Conservation (phyloP, 306 rosid species). For the Begonia loranthoides region DNA sequence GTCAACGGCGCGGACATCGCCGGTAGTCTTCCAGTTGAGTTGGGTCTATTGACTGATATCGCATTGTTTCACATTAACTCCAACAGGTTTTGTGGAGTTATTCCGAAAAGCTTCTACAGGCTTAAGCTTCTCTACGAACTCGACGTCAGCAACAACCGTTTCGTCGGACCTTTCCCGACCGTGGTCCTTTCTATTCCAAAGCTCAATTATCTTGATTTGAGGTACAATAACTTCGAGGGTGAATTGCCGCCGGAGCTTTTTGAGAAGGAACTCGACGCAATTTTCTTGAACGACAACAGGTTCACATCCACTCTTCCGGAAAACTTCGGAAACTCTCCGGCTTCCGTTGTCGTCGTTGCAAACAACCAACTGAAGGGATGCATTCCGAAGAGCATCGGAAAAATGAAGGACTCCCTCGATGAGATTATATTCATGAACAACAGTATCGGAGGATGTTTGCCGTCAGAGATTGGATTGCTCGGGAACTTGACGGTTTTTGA, state of each 20-base stretch:
- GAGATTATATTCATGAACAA: conserved; percentile 45
- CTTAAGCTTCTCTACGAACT: conserved; percentile 36
- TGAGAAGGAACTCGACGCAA: conserved; percentile 18
- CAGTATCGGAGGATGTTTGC: conserved; percentile 46
- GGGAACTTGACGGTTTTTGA: conserved; percentile 26
- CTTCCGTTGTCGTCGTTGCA: conserved; percentile 42
- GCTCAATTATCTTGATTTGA: conserved; percentile 35
- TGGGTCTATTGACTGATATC: conserved; percentile 45
- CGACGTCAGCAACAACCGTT: conserved; percentile 70
- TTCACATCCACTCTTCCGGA: conserved; percentile 20
- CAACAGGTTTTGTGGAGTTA: conserved; percentile 63
- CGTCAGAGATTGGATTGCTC: conserved; percentile 43
- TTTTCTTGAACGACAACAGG: conserved; percentile 33
- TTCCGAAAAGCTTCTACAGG: conserved; percentile 39
- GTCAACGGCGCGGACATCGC: conserved; percentile 77
- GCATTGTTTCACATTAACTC: conserved; percentile 59
- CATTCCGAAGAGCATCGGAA: conserved; percentile 41
- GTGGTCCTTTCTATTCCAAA: conserved; percentile 26
- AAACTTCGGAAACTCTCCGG: conserved; percentile 40
- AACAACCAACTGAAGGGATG: conserved; percentile 56
- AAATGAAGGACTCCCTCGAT: conserved; percentile 41
- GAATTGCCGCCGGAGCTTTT: conserved; percentile 40
- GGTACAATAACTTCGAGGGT: conserved; percentile 70
- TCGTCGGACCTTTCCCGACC: conserved; percentile 55
- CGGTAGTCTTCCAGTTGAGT: conserved; percentile 49